Evolutionary conservation across 805 yeast species (phyloP), one percentile per base, ranked within the genome.

Genomic region (Debaryomyces prosopidis): DNA sequence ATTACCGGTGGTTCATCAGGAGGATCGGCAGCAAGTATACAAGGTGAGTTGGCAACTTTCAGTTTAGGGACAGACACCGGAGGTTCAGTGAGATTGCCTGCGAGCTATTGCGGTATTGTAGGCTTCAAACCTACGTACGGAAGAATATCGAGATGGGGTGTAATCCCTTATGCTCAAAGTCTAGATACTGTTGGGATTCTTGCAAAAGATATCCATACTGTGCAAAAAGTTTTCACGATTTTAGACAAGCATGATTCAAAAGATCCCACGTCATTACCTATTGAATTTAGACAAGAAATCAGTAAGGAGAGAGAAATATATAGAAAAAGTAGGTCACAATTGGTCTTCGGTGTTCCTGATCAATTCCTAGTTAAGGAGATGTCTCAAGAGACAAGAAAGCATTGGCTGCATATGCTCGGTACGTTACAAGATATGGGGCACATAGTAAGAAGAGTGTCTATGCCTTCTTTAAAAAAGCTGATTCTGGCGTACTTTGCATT

Each of bases 121-220:
- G 99, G 99, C 1, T 89, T 89, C 69, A 94, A 94, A 63, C 99
- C 99, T 1, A 77, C 94, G 0, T 94, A 94, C 62, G 99, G 99
- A 0, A 74, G 96, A 32, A 70, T 94, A 2, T 90, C 97, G 0
- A 71, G 99, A 45, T 84, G 89, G 83, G 99, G 99, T 2, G 89
- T 94, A 7, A 69, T 91, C 3, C 83, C 97, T 0, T 92, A 91
- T 66, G 97, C 97, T 1, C 98, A 95, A 65, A 84, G 92, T 33
- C 72, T 94, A 43, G 99, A 94, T 60, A 91, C 98, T 0, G 97
- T 94, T 1, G 99, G 99, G 0, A 76, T 95, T 1, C 44, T 91
- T 27, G 70, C 91, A 0, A 75, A 73, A 12, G 69, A 78, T 26
- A 50, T 87, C 5, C 64, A 60, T 0, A 55, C 66, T 0, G 52